A percentile compares a stretch with the other conserved stretches of the same genome.
Conservation (phyloP, 1,139 yeast species). For the Saccharomyces hybrid region DNA sequence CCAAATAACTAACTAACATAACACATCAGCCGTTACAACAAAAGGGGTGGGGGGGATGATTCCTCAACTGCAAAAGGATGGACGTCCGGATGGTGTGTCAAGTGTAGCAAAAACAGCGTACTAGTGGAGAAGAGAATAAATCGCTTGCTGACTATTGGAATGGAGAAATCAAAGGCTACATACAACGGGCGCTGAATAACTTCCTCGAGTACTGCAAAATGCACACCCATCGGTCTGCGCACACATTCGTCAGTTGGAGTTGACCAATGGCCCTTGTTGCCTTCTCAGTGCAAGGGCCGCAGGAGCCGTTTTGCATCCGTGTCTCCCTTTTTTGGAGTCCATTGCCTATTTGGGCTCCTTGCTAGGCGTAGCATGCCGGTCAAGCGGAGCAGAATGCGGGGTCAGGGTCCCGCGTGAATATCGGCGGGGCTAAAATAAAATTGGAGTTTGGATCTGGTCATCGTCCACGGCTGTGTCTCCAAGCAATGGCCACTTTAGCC, state of each 20-base stretch:
- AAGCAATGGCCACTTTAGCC: not conserved
- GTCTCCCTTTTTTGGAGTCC: not conserved
- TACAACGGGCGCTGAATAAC: not conserved
- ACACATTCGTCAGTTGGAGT: not conserved
- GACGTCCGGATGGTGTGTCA: not conserved
- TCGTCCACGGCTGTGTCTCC: not conserved
- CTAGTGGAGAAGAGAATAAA: not conserved
- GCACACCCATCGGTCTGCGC: not conserved
- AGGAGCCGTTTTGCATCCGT: not conserved
- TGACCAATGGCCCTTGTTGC: not conserved
- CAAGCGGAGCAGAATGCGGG: not conserved
- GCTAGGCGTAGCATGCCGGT: not conserved
- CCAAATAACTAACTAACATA: not conserved
- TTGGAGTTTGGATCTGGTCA: not conserved
- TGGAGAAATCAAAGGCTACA: not conserved
- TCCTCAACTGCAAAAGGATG: not conserved
- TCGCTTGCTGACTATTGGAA: not conserved
- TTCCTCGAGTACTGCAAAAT: not conserved
- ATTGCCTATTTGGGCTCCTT: not conserved
- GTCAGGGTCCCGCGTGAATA: constrained; percentile 1
- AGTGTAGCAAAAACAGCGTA: not conserved
- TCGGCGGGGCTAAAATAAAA: not conserved
- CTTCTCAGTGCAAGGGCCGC: not conserved
- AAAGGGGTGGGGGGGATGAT: not conserved
- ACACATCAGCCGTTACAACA: not conserved